Evolutionary conservation across 78 protist species (phyloP), one percentile per base, ranked within the genome.

Genomic region (Abeoforma whisleri): DNA sequence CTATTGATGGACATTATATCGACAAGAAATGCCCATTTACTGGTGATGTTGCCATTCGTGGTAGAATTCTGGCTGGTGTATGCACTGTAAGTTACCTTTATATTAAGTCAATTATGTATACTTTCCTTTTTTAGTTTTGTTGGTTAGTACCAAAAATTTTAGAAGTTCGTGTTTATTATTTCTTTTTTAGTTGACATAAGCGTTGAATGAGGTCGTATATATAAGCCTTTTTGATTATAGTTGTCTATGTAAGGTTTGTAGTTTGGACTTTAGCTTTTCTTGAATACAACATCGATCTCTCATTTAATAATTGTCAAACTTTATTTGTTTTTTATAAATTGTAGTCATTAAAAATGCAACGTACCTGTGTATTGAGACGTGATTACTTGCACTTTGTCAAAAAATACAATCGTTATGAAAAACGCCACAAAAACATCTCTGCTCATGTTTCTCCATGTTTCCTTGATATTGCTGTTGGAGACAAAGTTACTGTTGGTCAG

Each of bases 21-120:
- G 99, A 98, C 96, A 95, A 96, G 93, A 98, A 98, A 94, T 98
- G 99, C 95, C 99, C 99, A 39, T 97, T 94, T 94, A 93, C 98
- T 88, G 94, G 98, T 62, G 83, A 92, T 76, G 99, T 97, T 62
- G 70, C 93, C 84, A 98, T 97, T 94, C 99, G 99, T 74, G 99
- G 99, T 57, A 93, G 97, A 81, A 90, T 97, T 90, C 87, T 98
- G 83, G 84, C 89, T 25, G 99, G 99, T 35, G 80, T 91, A 8
- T 95, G 97, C 23, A 36, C 76, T 16, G 62, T 48, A 48, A 48
- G 62, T 48, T 48, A 19, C 12, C 62, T 48, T 48, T 48, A 48
- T 85, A 88, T 86, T 94, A 36, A 77, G 5, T 19, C 82, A 85
- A 94, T 93, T 85, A 89, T 91, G 88, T 85, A 68, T 71, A 86